A percentile compares a stretch with the other conserved stretches of the same genome.
phyloP scores from a whole-genome alignment of 768 basidiomycete genomes.

The Boletus sensibilis region DNA sequence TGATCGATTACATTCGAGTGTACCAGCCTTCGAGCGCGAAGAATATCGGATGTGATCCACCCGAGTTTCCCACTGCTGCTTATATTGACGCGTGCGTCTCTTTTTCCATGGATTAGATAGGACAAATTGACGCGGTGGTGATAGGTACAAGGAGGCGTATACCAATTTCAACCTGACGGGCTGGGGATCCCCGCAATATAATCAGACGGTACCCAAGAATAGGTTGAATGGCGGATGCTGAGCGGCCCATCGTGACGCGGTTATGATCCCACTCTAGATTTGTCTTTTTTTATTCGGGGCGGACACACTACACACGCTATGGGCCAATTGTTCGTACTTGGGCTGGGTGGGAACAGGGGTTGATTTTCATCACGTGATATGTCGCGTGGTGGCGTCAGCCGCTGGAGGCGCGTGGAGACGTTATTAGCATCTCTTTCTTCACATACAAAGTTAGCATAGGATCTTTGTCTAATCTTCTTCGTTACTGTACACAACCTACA shows the following conservation, averaged over 20 bases:
- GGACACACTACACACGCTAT: not conserved
- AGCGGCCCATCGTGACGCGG: not conserved
- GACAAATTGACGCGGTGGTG: not conserved
- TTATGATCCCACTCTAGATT: slow-evolving; percentile 7
- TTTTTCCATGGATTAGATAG: not conserved
- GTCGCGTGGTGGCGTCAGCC: slow-evolving; percentile 29
- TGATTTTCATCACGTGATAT: slow-evolving; percentile 34
- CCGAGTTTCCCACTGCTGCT: slow-evolving; percentile 64
- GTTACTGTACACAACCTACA: slow-evolving; percentile 27
- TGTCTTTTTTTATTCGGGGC: not conserved
- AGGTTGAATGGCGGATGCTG: slow-evolving; percentile 33
- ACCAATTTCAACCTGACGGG: slow-evolving; percentile 44
- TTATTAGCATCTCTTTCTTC: slow-evolving; percentile 1
- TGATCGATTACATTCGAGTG: slow-evolving; percentile 80
- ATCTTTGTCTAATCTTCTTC: slow-evolving; percentile 15
- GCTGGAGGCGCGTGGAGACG: slow-evolving; percentile 13
- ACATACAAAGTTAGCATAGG: slow-evolving; percentile 7
- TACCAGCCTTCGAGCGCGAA: slow-evolving; percentile 51
- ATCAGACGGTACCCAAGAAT: slow-evolving; percentile 63
- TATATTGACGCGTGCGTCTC: slow-evolving; percentile 69
- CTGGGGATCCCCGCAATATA: slow-evolving; percentile 42
- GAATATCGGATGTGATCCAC: slow-evolving; percentile 70
- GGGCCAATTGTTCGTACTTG: not conserved
- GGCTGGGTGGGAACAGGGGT: slow-evolving; percentile 4
- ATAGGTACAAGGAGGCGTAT: slow-evolving; percentile 45